Base-by-base conservation (phyloP, 2,329 filamentous ascomycete species). In the Oidium heveae region DNA sequence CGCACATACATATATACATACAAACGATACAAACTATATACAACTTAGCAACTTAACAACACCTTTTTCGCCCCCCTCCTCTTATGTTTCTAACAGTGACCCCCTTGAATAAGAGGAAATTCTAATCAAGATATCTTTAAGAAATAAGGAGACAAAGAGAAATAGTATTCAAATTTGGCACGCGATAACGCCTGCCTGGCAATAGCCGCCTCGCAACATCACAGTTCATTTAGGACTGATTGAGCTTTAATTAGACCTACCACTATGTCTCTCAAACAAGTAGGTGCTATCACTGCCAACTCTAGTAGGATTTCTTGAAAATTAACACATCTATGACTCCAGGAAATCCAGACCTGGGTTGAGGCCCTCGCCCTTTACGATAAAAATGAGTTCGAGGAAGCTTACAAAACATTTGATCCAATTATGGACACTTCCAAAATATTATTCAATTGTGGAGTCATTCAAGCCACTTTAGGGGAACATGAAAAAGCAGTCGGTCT, bases 321-420 rank as follows among this genome's bases (percentile, higher is more conserved):
- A 52, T 55, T 58, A 54, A 59, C 55, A 16, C 32, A 34, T n/a
- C 18, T 24, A 56, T 32, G 28, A 32, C 28, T 32, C 52, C 58
- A 69, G 88, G 91, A 98, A 83, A 98, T 98, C 69, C 89, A 96
- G 72, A 94, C 86, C 52, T 98, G 91, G 91, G 91, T 96, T 61
- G 74, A 82, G 67, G 91, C 91, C 68, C 79, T 98, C 55, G 80
- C 73, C 62, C 82, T 82, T 66, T 98, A 98, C 71, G 91, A 98
- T 70, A 91, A 89, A 70, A 94, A 94, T 70, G 86, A 98, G 65
- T 96, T 94, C 69, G 89, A 96, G 64, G 84, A 89, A 60, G 80
- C 91, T 32, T 71, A 96, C 58, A 77, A 74, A 62, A 78, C 84
- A 57, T 96, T 98, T 65, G 84, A 86, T 58, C 77, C 74, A 61